Evolutionary conservation across 208 protist species (phyloP), one percentile per base, ranked within the genome.

Genomic region (Trypanosoma rangeli): DNA sequence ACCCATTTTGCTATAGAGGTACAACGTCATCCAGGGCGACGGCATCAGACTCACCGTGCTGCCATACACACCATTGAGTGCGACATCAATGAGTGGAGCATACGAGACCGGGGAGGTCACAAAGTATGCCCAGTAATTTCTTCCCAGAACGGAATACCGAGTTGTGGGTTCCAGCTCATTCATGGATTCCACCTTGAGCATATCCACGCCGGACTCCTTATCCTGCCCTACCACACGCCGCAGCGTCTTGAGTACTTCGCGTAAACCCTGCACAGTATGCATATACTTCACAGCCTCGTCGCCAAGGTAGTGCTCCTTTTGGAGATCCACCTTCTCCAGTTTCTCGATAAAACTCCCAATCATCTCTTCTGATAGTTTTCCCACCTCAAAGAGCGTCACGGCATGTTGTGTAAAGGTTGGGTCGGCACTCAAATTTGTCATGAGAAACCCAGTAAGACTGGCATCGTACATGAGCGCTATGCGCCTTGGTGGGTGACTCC

Each of bases 391-490:
- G 3, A 97, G 78, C 49, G 92, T 96, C 16, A 97, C 92, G 12
- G 92, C 91, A 73, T 92, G 84, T 64, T 93, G 86, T 62, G 96
- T 97, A 64, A 97, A 94, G 9, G 79, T 77, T 15, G 80, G 85
- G 64, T 94, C 82, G 33, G 80, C 65, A 24, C 91, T 96, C 26
- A 98, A 74, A 78, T 99, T 99, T 59, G 96, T 98, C 97, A 99
- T 99, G 20, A 99, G 83, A 72, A 98, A 98, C 10, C 97, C 98
- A 10, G 97, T 98, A 16, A 99, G 84, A 16, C 85, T 97, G 26
- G 87, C 84, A 64, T 99, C 97, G 85, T 99, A 99, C 26, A 99
- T 58, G 12, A 99, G 87, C 10, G 88, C 97, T 31, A 99, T 86
- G 52, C 97, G 88, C 73, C 95, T 95, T 24, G 66, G 37, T 0